Percentiles rank a stretch among this genome's conserved stretches.
Conservation (phyloP, 1,284 basidiomycete genomes). For the Cryptococcus sp. region DNA sequence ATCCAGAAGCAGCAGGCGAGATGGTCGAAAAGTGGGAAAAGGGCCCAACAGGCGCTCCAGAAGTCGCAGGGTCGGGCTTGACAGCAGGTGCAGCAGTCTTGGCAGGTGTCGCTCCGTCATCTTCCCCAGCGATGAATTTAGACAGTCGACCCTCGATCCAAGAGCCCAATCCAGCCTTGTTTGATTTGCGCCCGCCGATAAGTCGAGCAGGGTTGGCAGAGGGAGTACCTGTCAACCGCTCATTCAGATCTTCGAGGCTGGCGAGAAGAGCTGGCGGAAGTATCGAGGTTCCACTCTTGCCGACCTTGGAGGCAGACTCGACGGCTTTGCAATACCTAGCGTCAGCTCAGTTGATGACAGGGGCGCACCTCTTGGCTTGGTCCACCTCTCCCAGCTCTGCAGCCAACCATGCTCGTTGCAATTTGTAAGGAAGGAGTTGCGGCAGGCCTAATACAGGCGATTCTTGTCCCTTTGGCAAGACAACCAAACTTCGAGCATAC, state of each 20-base stretch:
- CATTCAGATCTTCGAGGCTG: conserved; percentile 72
- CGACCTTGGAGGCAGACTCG: conserved; percentile 51
- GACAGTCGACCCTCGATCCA: conserved; percentile 93
- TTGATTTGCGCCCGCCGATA: conserved; percentile 54
- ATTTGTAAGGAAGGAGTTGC: conserved; percentile 81
- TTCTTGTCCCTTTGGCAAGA: conserved; percentile 77
- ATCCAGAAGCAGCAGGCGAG: conserved; percentile 70
- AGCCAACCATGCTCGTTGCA: conserved; percentile 69
- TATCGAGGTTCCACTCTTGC: conserved; percentile 45
- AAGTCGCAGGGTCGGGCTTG: not conserved
- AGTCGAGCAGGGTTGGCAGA: conserved; percentile 71
- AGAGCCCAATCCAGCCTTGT: conserved; percentile 86
- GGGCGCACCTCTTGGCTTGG: conserved; percentile 62
- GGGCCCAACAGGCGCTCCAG: conserved; percentile 58
- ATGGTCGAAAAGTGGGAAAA: conserved; percentile 94
- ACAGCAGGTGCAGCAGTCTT: conserved; percentile 14
- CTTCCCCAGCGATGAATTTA: conserved; percentile 92
- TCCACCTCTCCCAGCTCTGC: conserved; percentile 74
- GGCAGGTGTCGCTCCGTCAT: conserved; percentile 41
- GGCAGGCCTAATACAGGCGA: conserved; percentile 67
- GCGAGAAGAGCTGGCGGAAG: conserved; percentile 61
- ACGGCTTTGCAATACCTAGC: conserved; percentile 90
- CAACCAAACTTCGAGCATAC: conserved; percentile 74
- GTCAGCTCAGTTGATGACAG: not conserved
- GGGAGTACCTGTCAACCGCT: conserved; percentile 70